These are phyloP conservation scores for Penicillium goetzii DNA, from an alignment of 495 filamentous ascomycete species.

Conservation along the genomic window DNA sequence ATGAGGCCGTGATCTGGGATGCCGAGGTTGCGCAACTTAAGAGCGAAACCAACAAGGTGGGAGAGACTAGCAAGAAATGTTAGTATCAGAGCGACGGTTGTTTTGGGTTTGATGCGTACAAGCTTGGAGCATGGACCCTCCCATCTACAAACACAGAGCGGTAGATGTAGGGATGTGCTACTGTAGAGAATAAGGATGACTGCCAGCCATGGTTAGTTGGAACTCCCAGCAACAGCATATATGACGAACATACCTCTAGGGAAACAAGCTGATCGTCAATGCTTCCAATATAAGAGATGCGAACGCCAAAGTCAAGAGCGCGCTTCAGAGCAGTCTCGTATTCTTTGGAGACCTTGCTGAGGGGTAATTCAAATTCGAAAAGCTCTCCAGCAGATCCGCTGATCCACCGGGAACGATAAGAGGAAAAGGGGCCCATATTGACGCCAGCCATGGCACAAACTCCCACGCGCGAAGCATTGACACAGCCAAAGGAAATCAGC, in stretches of 20 bases:
- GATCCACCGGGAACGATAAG: slow-evolving; percentile 82
- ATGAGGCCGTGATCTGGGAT: slow-evolving; percentile 91
- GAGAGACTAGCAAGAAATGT: slow-evolving; percentile 61
- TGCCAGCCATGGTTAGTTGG: slow-evolving; percentile 36
- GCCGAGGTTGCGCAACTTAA: slow-evolving; percentile 91
- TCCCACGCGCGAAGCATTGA: slow-evolving; percentile 70
- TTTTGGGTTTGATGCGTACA: slow-evolving; percentile 51
- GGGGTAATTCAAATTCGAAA: slow-evolving; percentile 83
- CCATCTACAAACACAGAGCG: slow-evolving; percentile 95
- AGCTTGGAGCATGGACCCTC: slow-evolving; percentile 88
- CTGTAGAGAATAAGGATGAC: slow-evolving; percentile 82
- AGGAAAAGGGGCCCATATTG: slow-evolving; percentile 86
- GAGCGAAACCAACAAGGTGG: slow-evolving; percentile 87
- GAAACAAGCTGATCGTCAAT: slow-evolving; percentile 97
- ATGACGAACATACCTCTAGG: slow-evolving; percentile 63
- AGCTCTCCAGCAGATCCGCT: slow-evolving; percentile 88
- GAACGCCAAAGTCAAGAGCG: slow-evolving; percentile 74
- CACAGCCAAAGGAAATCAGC: slow-evolving; percentile 76
- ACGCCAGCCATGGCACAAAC: slow-evolving; percentile 95
- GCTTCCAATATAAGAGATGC: slow-evolving; percentile 84
- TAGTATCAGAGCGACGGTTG: slow-evolving; percentile 7
- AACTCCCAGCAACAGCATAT: background rate
- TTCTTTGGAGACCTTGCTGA: slow-evolving; percentile 78
- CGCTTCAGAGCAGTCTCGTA: slow-evolving; percentile 76
- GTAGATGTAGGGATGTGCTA: slow-evolving; percentile 88